Base-by-base conservation (phyloP, 306 rosid genomes). In the Canavalia gladiata region DNA sequence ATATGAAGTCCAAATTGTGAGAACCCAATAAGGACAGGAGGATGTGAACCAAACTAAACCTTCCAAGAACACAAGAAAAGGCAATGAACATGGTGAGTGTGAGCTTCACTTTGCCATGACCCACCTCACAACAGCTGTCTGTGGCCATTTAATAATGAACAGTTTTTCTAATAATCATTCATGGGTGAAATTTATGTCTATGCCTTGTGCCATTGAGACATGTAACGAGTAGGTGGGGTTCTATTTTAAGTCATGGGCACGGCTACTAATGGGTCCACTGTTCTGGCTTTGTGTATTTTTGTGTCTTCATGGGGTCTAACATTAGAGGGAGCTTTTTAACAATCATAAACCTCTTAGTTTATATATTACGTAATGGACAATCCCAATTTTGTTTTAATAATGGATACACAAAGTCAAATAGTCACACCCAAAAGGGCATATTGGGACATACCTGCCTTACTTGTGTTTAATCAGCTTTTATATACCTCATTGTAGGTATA, bases 151-250 rank as follows among this genome's bases (percentile, higher is more conserved):
- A 87, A 89, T 88, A 66, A 64, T 71, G 64, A 87, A 79, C 74
- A 82, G 87, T 55, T 67, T 49, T 72, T 50, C 39, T 82, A 80
- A 73, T 47, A 59, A 77, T 84, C 9, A 84, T 76, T 66, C 82
- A 75, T 76, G 29, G 73, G 56, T 77, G 78, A 81, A 84, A 88
- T 89, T 85, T 79, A 85, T 87, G 87, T 87, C 90, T 31, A 47
- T 87, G 89, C 84, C 87, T 64, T 60, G 69, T 74, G 87, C 18
- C 60, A 33, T 65, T 33, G 75, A 52, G 85, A 85, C 93, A 86
- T 50, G 50, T 39, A 80, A 87, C 85, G 71, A 74, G 78, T 29
- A 30, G 10, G 75, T 65, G 75, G 84, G 78, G 80, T 45, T 25
- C 54, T 2, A 18, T 54, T 56, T 55, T 9, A 78, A 64, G 71